Evolutionary conservation across 2,329 filamentous ascomycete genomes (phyloP), one percentile per base, ranked within the genome.

Genomic region (Eutypella sp.): DNA sequence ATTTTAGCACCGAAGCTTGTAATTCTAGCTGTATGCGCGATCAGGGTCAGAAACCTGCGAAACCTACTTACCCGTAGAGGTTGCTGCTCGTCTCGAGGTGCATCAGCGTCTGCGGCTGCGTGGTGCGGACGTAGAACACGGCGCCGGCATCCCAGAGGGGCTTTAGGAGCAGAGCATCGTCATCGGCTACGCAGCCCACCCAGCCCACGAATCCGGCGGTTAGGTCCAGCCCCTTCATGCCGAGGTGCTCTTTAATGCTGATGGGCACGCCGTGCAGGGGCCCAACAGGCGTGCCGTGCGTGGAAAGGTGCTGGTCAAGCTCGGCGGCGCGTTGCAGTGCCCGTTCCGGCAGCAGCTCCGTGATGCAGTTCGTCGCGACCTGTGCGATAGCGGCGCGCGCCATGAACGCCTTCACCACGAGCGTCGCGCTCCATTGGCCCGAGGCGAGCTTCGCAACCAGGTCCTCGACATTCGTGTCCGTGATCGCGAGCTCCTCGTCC

Each of bases 21-120:
- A 8, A 7, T 29, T 29, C 44, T 37, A 37, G 29, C 23, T 42
- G 31, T 19, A 40, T 6, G 25, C 40, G 19, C 22, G 40, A 31
- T 27, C 22, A 40, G 20, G 18, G 16, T 25, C 7, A 10, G 27
- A n/a, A 29, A 29, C 7, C 25, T 7, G 25, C 7, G 13, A 7
- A 29, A 29, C 13, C 25, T 33, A 55, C 62, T 50, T 48, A 65
- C 61, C 64, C 65, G 46, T 73, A 76, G 18, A 78, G 51, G 49
- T 76, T 78, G 41, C 58, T 73, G 44, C 62, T 67, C 2, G 73
- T 76, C 53, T 78, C 76, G 9, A 77, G 57, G 50, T 76, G 73
- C 74, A 79, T 78, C 40, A 78, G 53, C 10, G 68, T 72, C 55
- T 80, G 77, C 5, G 76, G 77, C 47, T 78, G 60, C 4, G 75